These are phyloP conservation scores for Ophiosphaerella herpotricha DNA, from an alignment of 2,329 filamentous ascomycete species.

Conservation along the genomic window DNA sequence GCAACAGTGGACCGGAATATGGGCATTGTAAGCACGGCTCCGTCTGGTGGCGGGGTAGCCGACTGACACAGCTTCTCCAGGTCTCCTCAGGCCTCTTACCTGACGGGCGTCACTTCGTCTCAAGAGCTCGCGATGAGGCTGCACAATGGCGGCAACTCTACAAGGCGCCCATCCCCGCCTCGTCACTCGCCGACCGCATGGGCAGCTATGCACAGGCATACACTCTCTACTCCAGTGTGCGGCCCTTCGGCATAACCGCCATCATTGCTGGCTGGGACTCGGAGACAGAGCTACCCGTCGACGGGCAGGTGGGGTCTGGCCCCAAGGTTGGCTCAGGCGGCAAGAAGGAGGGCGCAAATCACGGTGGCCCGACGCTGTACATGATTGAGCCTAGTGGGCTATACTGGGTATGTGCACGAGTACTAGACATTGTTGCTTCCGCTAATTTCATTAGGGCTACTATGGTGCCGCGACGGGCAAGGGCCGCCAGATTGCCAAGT, in stretches of 20 bases:
- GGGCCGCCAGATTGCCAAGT: constrained; percentile 94
- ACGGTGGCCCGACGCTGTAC: constrained; percentile 91
- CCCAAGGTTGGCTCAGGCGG: constrained; percentile 81
- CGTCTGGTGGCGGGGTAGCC: background rate
- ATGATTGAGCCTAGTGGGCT: constrained; percentile 98
- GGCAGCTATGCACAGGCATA: constrained; percentile 96
- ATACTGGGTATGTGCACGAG: constrained; percentile 73
- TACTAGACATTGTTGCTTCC: too few relatives aligned
- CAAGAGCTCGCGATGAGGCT: constrained; percentile 91
- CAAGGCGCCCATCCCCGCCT: constrained; percentile 89
- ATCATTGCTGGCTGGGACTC: constrained; percentile 95
- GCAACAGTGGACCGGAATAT: constrained; percentile 91
- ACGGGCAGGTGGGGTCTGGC: constrained; percentile 85
- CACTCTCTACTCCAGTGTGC: constrained; percentile 95
- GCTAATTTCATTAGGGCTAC: constrained; percentile 67
- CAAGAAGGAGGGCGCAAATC: constrained; percentile 73
- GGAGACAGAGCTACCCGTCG: constrained; percentile 80
- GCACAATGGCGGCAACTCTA: constrained; percentile 88
- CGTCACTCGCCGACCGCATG: constrained; percentile 88
- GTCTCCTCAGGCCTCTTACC: constrained; percentile 93
- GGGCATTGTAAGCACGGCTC: constrained; percentile 71
- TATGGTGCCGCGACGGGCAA: constrained; percentile 98
- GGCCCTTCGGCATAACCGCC: constrained; percentile 93
- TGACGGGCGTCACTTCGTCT: constrained; percentile 93
- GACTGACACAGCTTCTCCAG: constrained; percentile 53